Conservation (phyloP, 2,329 filamentous ascomycete genomes). For the Scedosporium apiospermum region DNA sequence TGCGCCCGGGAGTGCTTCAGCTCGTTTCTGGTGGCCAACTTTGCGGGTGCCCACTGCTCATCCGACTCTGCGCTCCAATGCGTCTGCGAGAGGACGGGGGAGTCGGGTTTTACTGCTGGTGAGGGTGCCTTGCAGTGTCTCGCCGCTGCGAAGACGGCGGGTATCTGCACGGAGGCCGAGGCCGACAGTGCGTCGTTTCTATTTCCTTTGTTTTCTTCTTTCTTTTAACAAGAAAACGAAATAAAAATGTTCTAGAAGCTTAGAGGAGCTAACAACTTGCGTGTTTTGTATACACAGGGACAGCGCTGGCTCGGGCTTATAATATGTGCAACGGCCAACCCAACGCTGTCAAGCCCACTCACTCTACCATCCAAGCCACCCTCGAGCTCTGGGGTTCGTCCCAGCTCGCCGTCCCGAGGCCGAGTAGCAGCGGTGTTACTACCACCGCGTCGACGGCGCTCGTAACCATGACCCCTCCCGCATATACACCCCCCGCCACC, state of each 20-base stretch:
- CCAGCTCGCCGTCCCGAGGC: not conserved
- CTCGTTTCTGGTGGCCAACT: conserved; percentile 54
- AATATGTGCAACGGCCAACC: conserved; percentile 46
- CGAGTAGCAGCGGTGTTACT: not conserved
- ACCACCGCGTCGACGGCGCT: not conserved
- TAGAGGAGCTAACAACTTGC: not conserved
- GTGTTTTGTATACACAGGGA: not conserved
- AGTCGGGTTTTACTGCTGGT: conserved; percentile 58
- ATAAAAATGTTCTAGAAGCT: not conserved
- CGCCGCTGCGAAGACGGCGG: conserved; percentile 37
- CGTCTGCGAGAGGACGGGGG: conserved; percentile 51
- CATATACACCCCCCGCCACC: conserved; percentile 5
- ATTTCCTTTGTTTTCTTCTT: not conserved
- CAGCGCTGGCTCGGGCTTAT: conserved; percentile 27
- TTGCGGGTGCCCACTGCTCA: conserved; percentile 36
- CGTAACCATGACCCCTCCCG: not conserved
- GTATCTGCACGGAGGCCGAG: conserved; percentile 41
- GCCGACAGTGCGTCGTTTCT: not conserved
- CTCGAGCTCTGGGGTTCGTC: conserved; percentile 23
- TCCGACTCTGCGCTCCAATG: conserved; percentile 45
- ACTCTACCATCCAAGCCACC: conserved; percentile 48
- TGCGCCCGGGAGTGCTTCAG: conserved; percentile 54
- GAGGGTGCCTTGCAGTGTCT: conserved; percentile 63
- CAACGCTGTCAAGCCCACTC: conserved; percentile 45
- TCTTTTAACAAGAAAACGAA: not conserved